Conservation (phyloP, 805 yeast species). For the Monosporozyma solicola region DNA sequence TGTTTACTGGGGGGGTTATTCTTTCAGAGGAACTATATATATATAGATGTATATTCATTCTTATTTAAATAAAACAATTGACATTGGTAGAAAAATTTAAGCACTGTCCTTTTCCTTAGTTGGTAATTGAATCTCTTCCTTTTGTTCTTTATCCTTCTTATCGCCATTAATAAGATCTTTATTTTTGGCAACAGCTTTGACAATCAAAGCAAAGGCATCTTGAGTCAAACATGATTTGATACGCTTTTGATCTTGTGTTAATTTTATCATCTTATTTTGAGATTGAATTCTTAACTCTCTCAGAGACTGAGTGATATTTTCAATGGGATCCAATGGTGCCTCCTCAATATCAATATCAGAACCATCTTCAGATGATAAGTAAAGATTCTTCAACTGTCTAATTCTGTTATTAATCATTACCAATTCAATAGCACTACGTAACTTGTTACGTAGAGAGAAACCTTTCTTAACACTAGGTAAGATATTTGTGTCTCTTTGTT, state of each 20-base stretch:
- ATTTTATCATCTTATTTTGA: slow-evolving; percentile 4
- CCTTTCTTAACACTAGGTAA: slow-evolving; percentile 73
- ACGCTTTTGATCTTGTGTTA: slow-evolving; percentile 10
- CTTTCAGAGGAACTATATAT: background rate
- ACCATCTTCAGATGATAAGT: slow-evolving; percentile 38
- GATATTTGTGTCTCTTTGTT: slow-evolving; percentile 49
- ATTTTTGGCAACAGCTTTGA: slow-evolving; percentile 55
- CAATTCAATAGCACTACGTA: slow-evolving; percentile 78
- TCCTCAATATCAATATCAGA: slow-evolving; percentile 27
- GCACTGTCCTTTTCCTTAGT: background rate
- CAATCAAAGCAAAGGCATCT: slow-evolving; percentile 62
- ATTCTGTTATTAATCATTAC: slow-evolving; percentile 76
- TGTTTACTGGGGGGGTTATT: background rate
- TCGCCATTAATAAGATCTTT: slow-evolving; percentile 34
- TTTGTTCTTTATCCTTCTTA: slow-evolving; percentile 8
- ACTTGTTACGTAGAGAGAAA: slow-evolving; percentile 74
- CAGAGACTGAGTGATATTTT: slow-evolving; percentile 15
- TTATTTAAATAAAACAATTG: background rate
- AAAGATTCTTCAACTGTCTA: slow-evolving; percentile 55
- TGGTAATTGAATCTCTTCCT: background rate
- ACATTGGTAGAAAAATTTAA: background rate
- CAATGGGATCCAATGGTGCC: slow-evolving; percentile 10
- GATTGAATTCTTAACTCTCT: slow-evolving; percentile 9
- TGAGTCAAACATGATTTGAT: slow-evolving; percentile 37
- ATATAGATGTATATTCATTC: background rate